Evolutionary conservation across 1,139 yeast species (phyloP), one percentile per base, ranked within the genome.

Genomic region (Candida pseudoviswanathii): DNA sequence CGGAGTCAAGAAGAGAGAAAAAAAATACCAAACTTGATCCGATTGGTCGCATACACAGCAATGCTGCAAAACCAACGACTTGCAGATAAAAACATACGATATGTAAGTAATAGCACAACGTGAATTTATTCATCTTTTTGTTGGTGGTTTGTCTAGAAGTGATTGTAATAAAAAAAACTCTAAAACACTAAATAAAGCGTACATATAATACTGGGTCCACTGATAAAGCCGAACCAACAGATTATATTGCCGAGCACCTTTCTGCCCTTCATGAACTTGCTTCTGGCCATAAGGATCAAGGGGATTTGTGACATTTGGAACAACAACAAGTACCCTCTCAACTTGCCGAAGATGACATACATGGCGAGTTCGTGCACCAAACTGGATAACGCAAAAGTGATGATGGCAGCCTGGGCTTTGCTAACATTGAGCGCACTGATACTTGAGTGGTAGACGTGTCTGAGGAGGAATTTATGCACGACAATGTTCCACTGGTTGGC

Each of bases 401-500:
- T 68, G 36, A 92, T 62, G 1, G 95, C 85, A 0, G 98, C 97
- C 45, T 77, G 76, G 1, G 63, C 53, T 63, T 85, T 89, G 55
- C 82, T 80, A 48, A 91, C 74, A 45, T 82, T 77, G 46, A 91
- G 75, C 0, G 92, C 85, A 56, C 95, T 84, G 52, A 94, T 89
- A 11, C 95, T 84, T 30, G 96, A 86, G 64, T 91, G 97, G 66
- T 94, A 95, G 6, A 94, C 99, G 63, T 95, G 99, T 55, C 98
- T 81, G 42, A 91, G 73, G 52, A 94, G 72, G 61, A 94, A 94
- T 57, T 85, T 82, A 66, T 94, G 97, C n/a, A 95, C 98, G 0
- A 98, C 97, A 7, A 83, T 80, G 64, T 94, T 94, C 99, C 99
- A 95, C 56, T 89, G 84, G 56, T 97, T 80, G 7, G 97, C 88